Conservation (phyloP, 768 basidiomycete species). For the Auricularia cornea region DNA sequence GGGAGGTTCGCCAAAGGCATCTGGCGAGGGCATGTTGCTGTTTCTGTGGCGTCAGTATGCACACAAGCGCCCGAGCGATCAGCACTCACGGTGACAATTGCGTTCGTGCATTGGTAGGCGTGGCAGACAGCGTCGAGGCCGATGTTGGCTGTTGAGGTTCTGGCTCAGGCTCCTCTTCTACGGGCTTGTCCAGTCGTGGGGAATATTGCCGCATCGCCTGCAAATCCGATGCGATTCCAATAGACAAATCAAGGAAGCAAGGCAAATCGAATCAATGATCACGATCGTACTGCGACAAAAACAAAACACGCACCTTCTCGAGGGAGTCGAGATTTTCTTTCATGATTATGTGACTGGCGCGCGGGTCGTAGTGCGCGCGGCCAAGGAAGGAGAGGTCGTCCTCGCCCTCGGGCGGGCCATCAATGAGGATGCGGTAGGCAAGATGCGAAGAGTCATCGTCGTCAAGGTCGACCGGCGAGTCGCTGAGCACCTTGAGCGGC, state of each 20-base stretch:
- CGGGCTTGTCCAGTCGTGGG: background rate
- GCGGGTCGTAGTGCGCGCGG: background rate
- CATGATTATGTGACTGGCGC: slow-evolving; percentile 3
- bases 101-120: background rate
- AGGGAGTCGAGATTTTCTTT: slow-evolving; percentile 7
- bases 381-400: background rate
- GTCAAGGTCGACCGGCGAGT: slow-evolving; percentile 2
- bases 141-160: background rate
- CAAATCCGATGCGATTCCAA: too few species aligned
- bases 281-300: background rate
- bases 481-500: slow-evolving; percentile 2
- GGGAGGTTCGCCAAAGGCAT: background rate
- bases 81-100: background rate
- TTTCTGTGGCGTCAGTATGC: background rate
- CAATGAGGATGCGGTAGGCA: background rate
- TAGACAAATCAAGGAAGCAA: too few species aligned
- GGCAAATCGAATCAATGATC: too few species aligned
- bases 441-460: background rate
- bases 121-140: background rate
- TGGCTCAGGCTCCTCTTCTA: background rate
- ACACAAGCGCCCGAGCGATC: background rate
- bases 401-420: background rate
- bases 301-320: slow-evolving; percentile 3
- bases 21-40: background rate
- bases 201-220: background rate